Conservation (phyloP, 1,284 basidiomycete genomes). For the Sporisorium iseilematis-ciliati region DNA sequence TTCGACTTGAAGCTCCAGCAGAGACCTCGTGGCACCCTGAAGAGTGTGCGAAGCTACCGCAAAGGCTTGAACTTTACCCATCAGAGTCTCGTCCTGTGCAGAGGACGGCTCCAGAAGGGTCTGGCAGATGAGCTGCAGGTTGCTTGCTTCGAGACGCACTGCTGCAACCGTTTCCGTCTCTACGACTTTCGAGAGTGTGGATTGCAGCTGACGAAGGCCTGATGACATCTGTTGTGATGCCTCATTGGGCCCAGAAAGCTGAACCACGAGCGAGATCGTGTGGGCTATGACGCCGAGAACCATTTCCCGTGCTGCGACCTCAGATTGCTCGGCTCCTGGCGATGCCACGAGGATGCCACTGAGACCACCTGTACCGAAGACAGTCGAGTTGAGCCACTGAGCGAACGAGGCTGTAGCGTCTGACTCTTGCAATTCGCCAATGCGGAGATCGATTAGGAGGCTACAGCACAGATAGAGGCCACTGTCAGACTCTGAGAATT, state of each 20-base stretch:
- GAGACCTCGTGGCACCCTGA: conserved; percentile 3
- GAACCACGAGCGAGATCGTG: conserved; percentile 13
- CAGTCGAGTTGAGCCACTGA: background rate
- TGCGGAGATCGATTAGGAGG: conserved; percentile 10
- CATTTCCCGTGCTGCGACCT: conserved; percentile 6
- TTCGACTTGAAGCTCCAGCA: conserved; percentile 22
- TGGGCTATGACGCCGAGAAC: conserved; percentile 17
- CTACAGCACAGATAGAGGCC: conserved; percentile 13
- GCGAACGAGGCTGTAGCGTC: background rate
- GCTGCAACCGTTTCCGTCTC: conserved; percentile 20
- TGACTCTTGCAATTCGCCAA: background rate
- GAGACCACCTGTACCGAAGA: conserved; percentile 8
- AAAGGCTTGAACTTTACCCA: conserved; percentile 6
- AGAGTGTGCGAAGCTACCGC: conserved; percentile 6
- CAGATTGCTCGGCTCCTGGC: background rate
- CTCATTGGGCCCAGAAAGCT: background rate
- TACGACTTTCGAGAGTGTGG: conserved; percentile 11
- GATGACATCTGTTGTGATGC: background rate
- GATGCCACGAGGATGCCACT: background rate
- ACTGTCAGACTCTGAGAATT: background rate
- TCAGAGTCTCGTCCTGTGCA: background rate
- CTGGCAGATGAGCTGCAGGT: conserved; percentile 29
- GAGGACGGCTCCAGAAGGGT: conserved; percentile 6
- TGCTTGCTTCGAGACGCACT: conserved; percentile 22
- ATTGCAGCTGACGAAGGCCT: conserved; percentile 10